Base-by-base conservation (phyloP, 2,329 filamentous ascomycete genomes). In the Truncatella angustata region DNA sequence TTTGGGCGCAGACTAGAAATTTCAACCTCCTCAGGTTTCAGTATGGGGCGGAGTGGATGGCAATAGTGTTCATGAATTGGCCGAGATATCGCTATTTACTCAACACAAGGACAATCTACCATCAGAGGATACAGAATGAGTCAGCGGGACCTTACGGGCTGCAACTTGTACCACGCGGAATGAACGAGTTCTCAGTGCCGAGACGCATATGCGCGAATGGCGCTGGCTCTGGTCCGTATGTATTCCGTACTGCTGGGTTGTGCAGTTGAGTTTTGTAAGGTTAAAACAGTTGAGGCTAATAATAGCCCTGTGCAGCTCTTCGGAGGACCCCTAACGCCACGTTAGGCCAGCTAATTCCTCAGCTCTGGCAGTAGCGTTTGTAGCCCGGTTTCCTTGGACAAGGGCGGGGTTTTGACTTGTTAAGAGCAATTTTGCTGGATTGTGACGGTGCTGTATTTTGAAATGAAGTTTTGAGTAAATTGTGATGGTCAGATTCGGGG, bases 251-350 rank as follows among this genome's bases (percentile, higher is more conserved):
- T n/a, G n/a, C n/a, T n/a, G n/a, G n/a, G n/a, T n/a, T n/a, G n/a
- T n/a, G n/a, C n/a, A n/a, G n/a, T n/a, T n/a, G n/a, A n/a, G n/a
- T n/a, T n/a, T n/a, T n/a, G n/a, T n/a, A n/a, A n/a, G n/a, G n/a
- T n/a, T n/a, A n/a, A n/a, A n/a, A n/a, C n/a, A n/a, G 24, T 12
- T 12, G 40, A 24, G 40, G 40, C 40, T 44, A 44, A 44, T 44
- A 24, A 44, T 44, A 44, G 23, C 40, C 40, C 40, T 14, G 11
- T 44, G 40, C 40, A 44, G 11, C 40, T 23, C 40, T 23, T 28
- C 20, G 5, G 24, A 24, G 28, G 40, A 44, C 40, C 40, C 40
- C 24, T 44, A 44, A 44, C 40, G 40, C 40, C 40, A 44, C 40
- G 21, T 44, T 44, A 44, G 20, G 21, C 40, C 20, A 24, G 21